Conservation (phyloP, 306 rosid genomes). For the Rosa lucieae region DNA sequence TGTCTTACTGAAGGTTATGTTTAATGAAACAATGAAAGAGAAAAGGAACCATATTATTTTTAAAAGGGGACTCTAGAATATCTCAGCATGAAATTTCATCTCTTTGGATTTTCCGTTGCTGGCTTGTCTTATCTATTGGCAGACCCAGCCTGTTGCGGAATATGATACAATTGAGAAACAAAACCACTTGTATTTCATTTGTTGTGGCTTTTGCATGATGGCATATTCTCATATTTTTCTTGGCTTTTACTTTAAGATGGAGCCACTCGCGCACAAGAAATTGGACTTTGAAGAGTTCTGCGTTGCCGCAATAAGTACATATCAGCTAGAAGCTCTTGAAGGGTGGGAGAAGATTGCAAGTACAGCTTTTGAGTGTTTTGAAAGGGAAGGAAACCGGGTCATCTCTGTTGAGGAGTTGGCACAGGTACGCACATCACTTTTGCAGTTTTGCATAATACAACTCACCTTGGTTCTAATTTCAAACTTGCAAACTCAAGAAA, state of each 20-base stretch:
- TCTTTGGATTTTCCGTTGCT: slow-evolving; percentile 8
- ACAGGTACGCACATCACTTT: slow-evolving; percentile 53
- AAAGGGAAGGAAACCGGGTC: slow-evolving; percentile 71
- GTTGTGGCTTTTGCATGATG: background rate
- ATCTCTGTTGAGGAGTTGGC: slow-evolving; percentile 85
- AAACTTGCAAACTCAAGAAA: slow-evolving; percentile 16
- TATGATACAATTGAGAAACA: background rate
- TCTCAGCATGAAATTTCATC: background rate
- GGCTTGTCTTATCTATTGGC: slow-evolving; percentile 7
- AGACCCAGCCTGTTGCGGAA: background rate
- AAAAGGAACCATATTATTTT: background rate
- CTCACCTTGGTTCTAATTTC: background rate
- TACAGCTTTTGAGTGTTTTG: slow-evolving; percentile 68
- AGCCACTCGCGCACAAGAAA: slow-evolving; percentile 58
- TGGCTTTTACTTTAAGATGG: slow-evolving; percentile 63
- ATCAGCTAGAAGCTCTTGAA: slow-evolving; percentile 87
- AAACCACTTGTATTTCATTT: background rate
- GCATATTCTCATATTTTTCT: slow-evolving; percentile 16
- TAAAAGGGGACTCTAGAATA: background rate
- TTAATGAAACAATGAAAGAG: slow-evolving; percentile 4
- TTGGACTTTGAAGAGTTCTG: slow-evolving; percentile 93
- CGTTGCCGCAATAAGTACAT: slow-evolving; percentile 78
- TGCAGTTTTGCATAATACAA: background rate
- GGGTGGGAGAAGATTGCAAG: slow-evolving; percentile 82
- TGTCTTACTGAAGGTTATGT: slow-evolving; percentile 1